Conservation (phyloP, 768 basidiomycete genomes). For the Boletus barrowsii region DNA sequence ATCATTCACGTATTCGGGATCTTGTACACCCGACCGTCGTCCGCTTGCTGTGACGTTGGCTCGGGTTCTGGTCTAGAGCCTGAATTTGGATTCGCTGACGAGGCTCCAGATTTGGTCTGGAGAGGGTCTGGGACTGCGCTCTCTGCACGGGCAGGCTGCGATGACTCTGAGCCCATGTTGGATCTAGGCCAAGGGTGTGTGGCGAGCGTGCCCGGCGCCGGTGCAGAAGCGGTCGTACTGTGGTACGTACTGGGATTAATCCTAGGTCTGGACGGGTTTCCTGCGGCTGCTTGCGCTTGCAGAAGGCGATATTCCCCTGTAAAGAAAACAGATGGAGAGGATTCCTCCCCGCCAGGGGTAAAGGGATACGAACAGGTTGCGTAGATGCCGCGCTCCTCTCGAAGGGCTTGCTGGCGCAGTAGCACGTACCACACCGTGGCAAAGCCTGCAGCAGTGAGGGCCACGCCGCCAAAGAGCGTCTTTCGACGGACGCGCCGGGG, state of each 20-base stretch:
- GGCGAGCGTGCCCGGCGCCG: not conserved
- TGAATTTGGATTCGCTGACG: not conserved
- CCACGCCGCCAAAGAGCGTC: conserved; percentile 27
- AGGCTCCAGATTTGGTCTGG: not conserved
- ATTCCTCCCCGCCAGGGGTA: not conserved
- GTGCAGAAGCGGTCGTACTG: not conserved
- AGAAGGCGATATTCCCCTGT: conserved; percentile 28
- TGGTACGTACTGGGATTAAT: not conserved
- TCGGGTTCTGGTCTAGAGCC: not conserved
- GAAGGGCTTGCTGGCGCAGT: conserved; percentile 15
- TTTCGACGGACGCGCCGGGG: not conserved
- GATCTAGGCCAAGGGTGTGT: not conserved
- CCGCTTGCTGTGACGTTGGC: not conserved
- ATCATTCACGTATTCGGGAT: not conserved
- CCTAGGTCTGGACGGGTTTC: conserved; percentile 17
- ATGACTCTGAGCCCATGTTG: not conserved
- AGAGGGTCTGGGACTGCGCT: not conserved
- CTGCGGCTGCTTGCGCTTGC: conserved; percentile 17
- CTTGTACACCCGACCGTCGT: not conserved
- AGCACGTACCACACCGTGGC: conserved; percentile 23
- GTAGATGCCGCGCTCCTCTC: conserved; percentile 16
- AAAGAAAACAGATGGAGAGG: too few species aligned
- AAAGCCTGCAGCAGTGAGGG: conserved; percentile 19
- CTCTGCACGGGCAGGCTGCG: not conserved
- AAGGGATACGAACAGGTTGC: conserved; percentile 16